Evolutionary conservation across 176 grass and related monocot genomes (phyloP).

Genomic region (Calamus simplicifolius): DNA sequence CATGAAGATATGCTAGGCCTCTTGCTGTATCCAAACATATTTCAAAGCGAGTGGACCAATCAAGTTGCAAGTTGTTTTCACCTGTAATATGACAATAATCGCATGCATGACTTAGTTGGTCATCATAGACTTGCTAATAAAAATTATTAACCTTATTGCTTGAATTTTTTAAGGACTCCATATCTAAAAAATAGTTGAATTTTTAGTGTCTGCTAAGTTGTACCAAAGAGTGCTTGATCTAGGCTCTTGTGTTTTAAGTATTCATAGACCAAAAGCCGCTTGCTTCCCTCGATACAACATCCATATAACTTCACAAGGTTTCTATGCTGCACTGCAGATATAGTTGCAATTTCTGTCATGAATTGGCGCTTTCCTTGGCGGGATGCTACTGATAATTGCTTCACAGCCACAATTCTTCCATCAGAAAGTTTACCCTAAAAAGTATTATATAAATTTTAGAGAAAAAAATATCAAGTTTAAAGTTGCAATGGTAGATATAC

Average conservation of each 20-base stretch:
- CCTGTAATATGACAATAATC: constrained; percentile 6
- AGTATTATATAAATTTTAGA: background rate
- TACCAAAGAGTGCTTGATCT: constrained; percentile 40
- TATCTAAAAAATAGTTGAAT: background rate
- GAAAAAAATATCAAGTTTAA: too few relatives aligned
- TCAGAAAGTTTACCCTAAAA: constrained; percentile 30
- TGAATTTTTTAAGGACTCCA: background rate
- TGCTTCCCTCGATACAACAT: constrained; percentile 35
- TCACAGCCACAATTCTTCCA: constrained; percentile 35
- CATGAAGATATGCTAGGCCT: constrained; percentile 37
- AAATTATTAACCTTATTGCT: background rate
- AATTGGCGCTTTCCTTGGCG: constrained; percentile 38
- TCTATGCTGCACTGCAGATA: constrained; percentile 34
- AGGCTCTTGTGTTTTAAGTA: constrained; percentile 40
- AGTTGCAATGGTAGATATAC: too few relatives aligned
- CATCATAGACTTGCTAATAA: too few relatives aligned
- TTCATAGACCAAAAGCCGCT: constrained; percentile 38
- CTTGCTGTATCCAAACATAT: constrained; percentile 36
- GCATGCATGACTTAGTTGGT: background rate
- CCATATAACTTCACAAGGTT: constrained; percentile 34
- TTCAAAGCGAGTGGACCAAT: constrained; percentile 39
- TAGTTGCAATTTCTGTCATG: constrained; percentile 37
- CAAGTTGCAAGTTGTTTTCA: constrained; percentile 16
- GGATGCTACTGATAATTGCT: constrained; percentile 36
- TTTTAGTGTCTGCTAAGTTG: background rate